These are phyloP conservation scores for Acacia melanoxylon DNA, from an alignment of 306 rosid genomes.

Conservation along the genomic window DNA sequence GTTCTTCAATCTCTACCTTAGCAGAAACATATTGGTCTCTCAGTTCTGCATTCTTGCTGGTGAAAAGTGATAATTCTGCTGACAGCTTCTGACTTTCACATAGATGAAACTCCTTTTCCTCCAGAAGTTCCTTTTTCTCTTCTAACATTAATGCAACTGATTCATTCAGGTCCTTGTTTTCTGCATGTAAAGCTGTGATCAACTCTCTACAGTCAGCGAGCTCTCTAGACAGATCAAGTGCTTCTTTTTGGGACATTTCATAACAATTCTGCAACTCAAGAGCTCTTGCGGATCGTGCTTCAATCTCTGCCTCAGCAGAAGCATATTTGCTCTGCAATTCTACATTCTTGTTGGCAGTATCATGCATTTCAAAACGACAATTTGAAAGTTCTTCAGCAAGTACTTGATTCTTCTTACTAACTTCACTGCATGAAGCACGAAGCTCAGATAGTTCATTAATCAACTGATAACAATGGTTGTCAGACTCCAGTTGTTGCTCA, in stretches of 20 bases:
- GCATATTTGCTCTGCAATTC: slow-evolving; percentile 58
- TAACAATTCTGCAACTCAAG: slow-evolving; percentile 47
- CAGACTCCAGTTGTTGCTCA: slow-evolving; percentile 60
- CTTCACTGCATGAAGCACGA: slow-evolving; percentile 44
- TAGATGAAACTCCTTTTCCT: slow-evolving; percentile 41
- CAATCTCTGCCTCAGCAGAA: slow-evolving; percentile 41
- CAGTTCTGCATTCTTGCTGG: slow-evolving; percentile 55
- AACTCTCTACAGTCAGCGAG: slow-evolving; percentile 61
- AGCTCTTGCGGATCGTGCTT: slow-evolving; percentile 41
- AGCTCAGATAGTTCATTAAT: slow-evolving; percentile 57
- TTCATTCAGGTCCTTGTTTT: slow-evolving; percentile 47
- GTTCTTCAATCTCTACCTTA: slow-evolving; percentile 41
- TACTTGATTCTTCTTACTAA: slow-evolving; percentile 53
- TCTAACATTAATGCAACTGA: slow-evolving; percentile 36
- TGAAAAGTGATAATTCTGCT: slow-evolving; percentile 14
- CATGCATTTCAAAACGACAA: slow-evolving; percentile 58
- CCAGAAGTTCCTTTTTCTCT: slow-evolving; percentile 40
- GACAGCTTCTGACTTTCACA: slow-evolving; percentile 52
- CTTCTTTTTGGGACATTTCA: slow-evolving; percentile 58
- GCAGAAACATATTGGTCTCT: slow-evolving; percentile 44
- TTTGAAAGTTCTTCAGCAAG: slow-evolving; percentile 65
- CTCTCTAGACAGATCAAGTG: slow-evolving; percentile 54
- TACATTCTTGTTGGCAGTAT: slow-evolving; percentile 49
- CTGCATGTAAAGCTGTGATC: slow-evolving; percentile 43
- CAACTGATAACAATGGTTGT: slow-evolving; percentile 43